A percentile compares a stretch with the other conserved stretches of the same genome.
Conservation (phyloP, 768 basidiomycete genomes). For the Hericium erinaceus region DNA sequence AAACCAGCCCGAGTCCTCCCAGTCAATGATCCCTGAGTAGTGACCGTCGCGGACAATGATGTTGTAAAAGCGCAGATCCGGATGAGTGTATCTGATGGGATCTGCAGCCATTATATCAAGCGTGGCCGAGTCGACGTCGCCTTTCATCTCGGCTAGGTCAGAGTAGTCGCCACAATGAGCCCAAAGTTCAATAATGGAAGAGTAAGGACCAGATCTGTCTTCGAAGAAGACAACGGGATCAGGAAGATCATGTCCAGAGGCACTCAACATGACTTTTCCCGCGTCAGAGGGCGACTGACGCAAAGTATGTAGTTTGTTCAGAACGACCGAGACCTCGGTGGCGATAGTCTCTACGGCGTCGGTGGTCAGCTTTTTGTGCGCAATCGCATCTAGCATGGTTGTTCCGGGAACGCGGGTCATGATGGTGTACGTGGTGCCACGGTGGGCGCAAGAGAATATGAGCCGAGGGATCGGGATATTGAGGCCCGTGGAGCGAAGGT, state of each 20-base stretch:
- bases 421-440: background rate
- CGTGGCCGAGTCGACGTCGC: background rate
- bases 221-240: background rate
- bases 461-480: background rate
- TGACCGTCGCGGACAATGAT: background rate
- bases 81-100: background rate
- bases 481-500: background rate
- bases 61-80: background rate
- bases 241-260: background rate
- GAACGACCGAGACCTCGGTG: background rate
- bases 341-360: background rate
- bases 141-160: background rate
- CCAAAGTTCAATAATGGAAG: background rate
- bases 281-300: background rate
- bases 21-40: background rate
- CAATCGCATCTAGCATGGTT: background rate
- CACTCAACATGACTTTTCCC: background rate
- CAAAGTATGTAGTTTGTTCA: background rate
- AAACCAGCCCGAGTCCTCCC: conserved; percentile 24
- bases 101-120: background rate
- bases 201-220: background rate
- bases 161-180: background rate
- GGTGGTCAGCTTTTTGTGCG: background rate
- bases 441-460: background rate
- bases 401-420: background rate